phyloP scores from a whole-genome alignment of 2,329 filamentous ascomycete genomes.

The Diaporthe sp. region DNA sequence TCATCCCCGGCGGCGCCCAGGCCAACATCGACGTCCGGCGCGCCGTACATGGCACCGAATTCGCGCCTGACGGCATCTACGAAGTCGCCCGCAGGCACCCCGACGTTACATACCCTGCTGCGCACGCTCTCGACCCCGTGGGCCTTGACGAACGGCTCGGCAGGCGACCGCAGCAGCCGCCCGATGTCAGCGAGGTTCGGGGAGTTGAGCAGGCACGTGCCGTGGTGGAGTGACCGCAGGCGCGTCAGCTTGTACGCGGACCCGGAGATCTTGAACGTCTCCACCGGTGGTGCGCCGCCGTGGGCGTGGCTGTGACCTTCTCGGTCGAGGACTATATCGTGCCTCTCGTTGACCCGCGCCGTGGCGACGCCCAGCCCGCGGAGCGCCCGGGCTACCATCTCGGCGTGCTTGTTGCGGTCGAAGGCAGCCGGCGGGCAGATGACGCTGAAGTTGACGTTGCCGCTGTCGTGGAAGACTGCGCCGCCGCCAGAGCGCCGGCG shows the following conservation, averaged over 20 bases:
- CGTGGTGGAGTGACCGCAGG: constrained; percentile 88
- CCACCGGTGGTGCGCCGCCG: constrained; percentile 31
- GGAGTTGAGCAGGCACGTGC: constrained; percentile 86
- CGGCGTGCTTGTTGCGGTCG: constrained; percentile 87
- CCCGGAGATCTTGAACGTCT: constrained; percentile 85
- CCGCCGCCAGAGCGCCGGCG: constrained; percentile 90
- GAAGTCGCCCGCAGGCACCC: constrained; percentile 63
- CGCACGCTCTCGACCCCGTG: constrained; percentile 93
- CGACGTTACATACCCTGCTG: constrained; percentile 85
- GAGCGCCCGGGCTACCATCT: constrained; percentile 93
- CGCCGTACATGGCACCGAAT: constrained; percentile 78
- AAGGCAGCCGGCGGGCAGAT: constrained; percentile 84
- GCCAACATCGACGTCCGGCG: constrained; percentile 50
- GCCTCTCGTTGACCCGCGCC: constrained; percentile 86
- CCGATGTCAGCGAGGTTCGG: constrained; percentile 80
- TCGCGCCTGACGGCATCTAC: constrained; percentile 71
- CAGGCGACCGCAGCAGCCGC: constrained; percentile 82
- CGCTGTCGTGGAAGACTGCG: constrained; percentile 92
- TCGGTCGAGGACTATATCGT: constrained; percentile 87
- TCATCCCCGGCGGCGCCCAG: constrained; percentile 63
- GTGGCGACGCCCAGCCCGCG: constrained; percentile 68
- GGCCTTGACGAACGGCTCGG: constrained; percentile 80
- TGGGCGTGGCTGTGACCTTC: constrained; percentile 26
- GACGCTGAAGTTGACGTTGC: constrained; percentile 96
- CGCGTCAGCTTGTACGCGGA: constrained; percentile 95